A percentile compares a stretch with the other conserved stretches of the same genome.
phyloP scores from a whole-genome alignment of 2,329 filamentous ascomycete genomes.

The Chrysoporthe puriensis region DNA sequence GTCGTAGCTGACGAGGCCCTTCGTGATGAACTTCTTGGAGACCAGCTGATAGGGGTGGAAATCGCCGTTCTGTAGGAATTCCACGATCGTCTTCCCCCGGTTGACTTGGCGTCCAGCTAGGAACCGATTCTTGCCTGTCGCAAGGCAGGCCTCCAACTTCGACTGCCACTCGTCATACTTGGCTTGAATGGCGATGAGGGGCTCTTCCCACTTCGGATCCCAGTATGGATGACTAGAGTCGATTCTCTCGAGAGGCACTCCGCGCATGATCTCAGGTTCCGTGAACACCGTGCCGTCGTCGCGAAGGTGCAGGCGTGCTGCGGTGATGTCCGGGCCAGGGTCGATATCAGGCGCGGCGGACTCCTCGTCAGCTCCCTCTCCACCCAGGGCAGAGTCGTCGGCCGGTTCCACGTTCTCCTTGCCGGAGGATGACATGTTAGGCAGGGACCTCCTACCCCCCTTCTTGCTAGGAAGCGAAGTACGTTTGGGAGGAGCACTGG shows the following conservation, averaged over 20 bases:
- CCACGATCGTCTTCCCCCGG: conserved; percentile 55
- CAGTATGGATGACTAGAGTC: conserved; percentile 56
- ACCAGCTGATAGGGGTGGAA: conserved; percentile 62
- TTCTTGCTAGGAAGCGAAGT: conserved; percentile 25
- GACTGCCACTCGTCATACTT: conserved; percentile 52
- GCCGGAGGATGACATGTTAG: conserved; percentile 20
- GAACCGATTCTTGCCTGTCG: conserved; percentile 50
- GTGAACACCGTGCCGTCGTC: conserved; percentile 55
- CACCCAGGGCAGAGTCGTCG: conserved; percentile 24
- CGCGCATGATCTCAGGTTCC: conserved; percentile 55
- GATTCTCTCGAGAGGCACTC: conserved; percentile 58
- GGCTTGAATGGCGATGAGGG: conserved; percentile 46
- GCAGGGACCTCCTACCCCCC: conserved; percentile 23
- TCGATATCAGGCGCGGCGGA: conserved; percentile 24
- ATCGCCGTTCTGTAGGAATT: conserved; percentile 53
- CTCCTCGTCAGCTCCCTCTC: conserved; percentile 15
- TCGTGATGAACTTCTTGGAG: conserved; percentile 54
- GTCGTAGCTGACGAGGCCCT: conserved; percentile 54
- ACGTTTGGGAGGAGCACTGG: conserved; percentile 22
- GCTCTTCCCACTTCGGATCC: conserved; percentile 56
- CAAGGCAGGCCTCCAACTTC: conserved; percentile 47
- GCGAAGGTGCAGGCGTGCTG: conserved; percentile 47
- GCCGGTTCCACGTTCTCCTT: conserved; percentile 17
- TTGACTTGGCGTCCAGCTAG: conserved; percentile 61
- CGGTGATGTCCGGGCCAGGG: conserved; percentile 47